Base-by-base conservation (phyloP, 805 yeast species). In the Metschnikowia cubensis region DNA sequence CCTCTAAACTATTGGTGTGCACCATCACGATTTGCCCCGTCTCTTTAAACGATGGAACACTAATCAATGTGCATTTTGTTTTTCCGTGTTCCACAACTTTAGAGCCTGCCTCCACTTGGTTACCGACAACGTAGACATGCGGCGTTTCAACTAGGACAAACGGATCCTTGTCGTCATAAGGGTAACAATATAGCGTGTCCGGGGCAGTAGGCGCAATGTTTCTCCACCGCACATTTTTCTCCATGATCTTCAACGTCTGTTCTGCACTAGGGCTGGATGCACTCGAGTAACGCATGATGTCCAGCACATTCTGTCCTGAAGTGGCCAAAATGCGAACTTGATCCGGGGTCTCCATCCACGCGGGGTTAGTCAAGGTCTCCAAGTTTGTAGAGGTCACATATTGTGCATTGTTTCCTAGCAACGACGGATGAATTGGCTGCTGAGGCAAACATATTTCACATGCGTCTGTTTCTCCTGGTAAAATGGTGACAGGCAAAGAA, bases 141-240 rank as follows among this genome's bases (percentile, higher is more conserved):
- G 98, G 98, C 15, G 87, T 81, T 59, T 87, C 88, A 8, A 70
- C 70, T n/a, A 94, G 70, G 1, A 83, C 73, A 65, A 92, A 89
- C 3, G 98, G 98, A 65, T 94, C 98, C 1, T 63, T 59, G 22
- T 82, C 80, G 10, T 78, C 77, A 60, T 76, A 91, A 0, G 99
- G 97, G 59, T 89, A 90, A 56, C 96, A 84, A 77, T 91, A 86
- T 39, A 94, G 69, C 0, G 99, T 94, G 61, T 94, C 98, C 0
- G 99, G 99, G 1, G 97, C 96, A 0, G 97, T 90, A 2, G 99
- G 99, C 0, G 88, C 83, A 21, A 88, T 73, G 61, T 89, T 89
- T 60, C 90, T 92, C 96, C 97, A 91, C 42, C 72, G 69, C 35
- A 94, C 62, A 0, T 88, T 85, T 14, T 82, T 74, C 57, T 84